A percentile compares a stretch with the other conserved stretches of the same genome.
phyloP scores from a whole-genome alignment of 805 yeast species.

The Blastobotrys terrestris region DNA sequence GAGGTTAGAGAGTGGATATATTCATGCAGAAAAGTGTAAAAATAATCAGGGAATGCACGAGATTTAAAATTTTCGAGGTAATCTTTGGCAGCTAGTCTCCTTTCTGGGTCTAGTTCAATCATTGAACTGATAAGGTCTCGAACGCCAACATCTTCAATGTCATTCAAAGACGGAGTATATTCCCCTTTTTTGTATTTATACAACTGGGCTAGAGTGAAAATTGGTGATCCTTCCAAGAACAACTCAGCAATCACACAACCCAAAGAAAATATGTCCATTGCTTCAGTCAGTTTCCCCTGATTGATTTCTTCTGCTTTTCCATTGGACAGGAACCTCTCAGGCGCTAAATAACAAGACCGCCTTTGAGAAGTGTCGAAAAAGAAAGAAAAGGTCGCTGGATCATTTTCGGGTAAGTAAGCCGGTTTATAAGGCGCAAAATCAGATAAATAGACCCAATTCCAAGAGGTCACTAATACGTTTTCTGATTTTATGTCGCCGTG shows the following conservation, averaged over 20 bases:
- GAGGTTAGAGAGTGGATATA: conserved; percentile 45
- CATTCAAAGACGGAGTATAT: conserved; percentile 54
- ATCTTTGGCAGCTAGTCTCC: conserved; percentile 50
- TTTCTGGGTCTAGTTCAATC: conserved; percentile 55
- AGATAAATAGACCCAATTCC: conserved; percentile 78
- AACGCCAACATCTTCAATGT: conserved; percentile 46
- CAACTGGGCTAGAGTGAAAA: conserved; percentile 79
- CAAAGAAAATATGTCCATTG: conserved; percentile 62
- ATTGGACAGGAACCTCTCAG: conserved; percentile 63
- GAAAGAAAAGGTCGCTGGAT: conserved; percentile 86
- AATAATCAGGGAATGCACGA: conserved; percentile 57
- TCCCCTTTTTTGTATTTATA: conserved; percentile 74
- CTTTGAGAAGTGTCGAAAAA: conserved; percentile 88
- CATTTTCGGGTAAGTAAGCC: conserved; percentile 77
- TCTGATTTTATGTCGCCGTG: conserved; percentile 95
- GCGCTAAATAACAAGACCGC: conserved; percentile 86
- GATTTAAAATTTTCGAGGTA: conserved; percentile 47
- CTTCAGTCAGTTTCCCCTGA: conserved; percentile 38
- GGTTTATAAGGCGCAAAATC: conserved; percentile 90
- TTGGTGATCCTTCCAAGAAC: conserved; percentile 77
- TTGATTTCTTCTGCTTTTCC: conserved; percentile 19
- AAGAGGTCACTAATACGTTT: conserved; percentile 76
- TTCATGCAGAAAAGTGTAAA: conserved; percentile 61
- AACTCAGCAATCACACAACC: conserved; percentile 86
- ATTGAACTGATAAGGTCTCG: conserved; percentile 54